A percentile compares a stretch with the other conserved stretches of the same genome.
Evolutionary conservation across 2,329 filamentous ascomycete genomes (phyloP).

Genomic region (Pseudogymnoascus sp.): DNA sequence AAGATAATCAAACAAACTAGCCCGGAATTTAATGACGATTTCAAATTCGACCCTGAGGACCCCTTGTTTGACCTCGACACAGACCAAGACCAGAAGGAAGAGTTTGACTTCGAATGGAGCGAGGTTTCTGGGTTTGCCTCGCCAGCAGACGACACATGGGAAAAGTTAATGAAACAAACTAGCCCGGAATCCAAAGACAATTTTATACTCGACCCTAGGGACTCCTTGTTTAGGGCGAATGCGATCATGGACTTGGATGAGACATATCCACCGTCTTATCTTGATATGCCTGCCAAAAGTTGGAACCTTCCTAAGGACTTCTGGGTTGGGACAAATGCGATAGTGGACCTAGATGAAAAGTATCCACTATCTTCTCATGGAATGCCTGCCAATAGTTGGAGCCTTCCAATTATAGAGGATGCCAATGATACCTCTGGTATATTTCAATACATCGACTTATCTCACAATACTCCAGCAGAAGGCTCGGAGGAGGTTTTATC

Average conservation of each 20-base stretch:
- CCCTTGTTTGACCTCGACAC: no score
- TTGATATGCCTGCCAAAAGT: no score
- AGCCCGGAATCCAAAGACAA: background rate
- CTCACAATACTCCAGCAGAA: background rate
- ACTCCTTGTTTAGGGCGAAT: background rate
- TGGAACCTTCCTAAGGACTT: no score
- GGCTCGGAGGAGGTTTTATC: background rate
- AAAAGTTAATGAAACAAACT: background rate
- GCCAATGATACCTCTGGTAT: background rate
- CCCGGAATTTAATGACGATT: no score
- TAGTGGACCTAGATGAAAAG: background rate
- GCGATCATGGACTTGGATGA: no score
- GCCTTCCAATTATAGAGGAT: conserved; percentile 5
- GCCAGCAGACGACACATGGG: background rate
- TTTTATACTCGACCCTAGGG: background rate
- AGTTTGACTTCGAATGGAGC: background rate
- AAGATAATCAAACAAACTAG: no score
- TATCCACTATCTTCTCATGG: background rate
- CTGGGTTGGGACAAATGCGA: no score
- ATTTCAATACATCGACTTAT: background rate
- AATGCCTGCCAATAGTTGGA: background rate
- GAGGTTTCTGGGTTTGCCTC: background rate
- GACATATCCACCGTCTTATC: no score
- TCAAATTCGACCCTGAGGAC: no score
- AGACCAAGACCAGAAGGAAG: no score